Base-by-base conservation (phyloP, 1,284 basidiomycete species). In the Moesziomyces aphidis region DNA sequence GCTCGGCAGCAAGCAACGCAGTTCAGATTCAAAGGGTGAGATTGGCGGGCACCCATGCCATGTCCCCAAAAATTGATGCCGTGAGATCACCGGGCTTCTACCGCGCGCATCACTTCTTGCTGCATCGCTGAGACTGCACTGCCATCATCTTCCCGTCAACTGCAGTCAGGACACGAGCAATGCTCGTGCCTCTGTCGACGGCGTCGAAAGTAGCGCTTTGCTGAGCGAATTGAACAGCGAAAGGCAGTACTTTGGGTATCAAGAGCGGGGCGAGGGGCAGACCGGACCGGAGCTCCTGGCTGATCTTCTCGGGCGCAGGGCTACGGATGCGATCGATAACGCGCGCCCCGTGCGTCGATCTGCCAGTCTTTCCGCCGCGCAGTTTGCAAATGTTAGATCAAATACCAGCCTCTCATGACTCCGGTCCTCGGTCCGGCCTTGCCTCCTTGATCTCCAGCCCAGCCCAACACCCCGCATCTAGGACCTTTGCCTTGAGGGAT, bases 241-340 rank as follows among this genome's bases (percentile, higher is more conserved):
- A 11, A 34, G 10, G 31, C 10, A 13, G 31, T 7, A 8, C 10
- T 34, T 34, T 34, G 31, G 11, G 31, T 13, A 13, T 19, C 19
- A 42, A 42, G 19, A 42, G 39, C 39, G 15, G 39, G 39, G 15
- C 39, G 39, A 19, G 39, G 5, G 17, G 26, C 43, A 42, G 21
- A 61, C 54, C 67, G 61, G 67, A 50, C 67, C 67, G 67, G 54
- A 50, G 57, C 50, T 64, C 57, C 61, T 54, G 31, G 15, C 45
- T 19, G 39, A 19, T 42, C 39, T 45, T 23, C 22, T 11, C 22
- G 36, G 36, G 15, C 22, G 39, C 44, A 26, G 39, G 51, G 56
- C 26, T 51, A 48, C 26, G 21, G 36, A 15, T 44, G 28, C 48
- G 39, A 58, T 58, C 56, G 56, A 58, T 58, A 58, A 58, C 26